Conservation (phyloP, 768 basidiomycete genomes). For the Mycena metata region DNA sequence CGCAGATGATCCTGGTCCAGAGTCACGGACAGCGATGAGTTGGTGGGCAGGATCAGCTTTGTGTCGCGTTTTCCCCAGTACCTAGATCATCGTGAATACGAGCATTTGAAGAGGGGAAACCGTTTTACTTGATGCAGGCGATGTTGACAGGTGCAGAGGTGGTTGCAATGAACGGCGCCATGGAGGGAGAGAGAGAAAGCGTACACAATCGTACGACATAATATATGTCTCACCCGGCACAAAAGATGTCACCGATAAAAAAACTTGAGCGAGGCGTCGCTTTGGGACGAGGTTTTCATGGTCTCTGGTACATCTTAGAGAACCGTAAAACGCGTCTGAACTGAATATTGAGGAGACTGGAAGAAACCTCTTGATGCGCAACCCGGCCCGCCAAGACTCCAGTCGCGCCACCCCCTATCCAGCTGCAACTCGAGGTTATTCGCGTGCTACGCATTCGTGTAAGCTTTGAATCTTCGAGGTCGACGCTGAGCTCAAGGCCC, state of each 20-base stretch:
- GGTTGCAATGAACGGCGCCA: constrained; percentile 85
- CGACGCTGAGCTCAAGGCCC: too few species aligned
- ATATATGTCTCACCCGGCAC: not conserved
- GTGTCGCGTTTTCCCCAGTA: constrained; percentile 99
- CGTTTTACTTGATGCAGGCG: constrained; percentile 91
- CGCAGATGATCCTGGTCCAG: constrained; percentile 96
- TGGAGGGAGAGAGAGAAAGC: constrained; percentile 45
- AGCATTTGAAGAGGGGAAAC: not conserved
- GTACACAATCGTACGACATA: constrained; percentile 24
- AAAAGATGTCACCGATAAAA: not conserved
- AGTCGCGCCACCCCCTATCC: too few species aligned
- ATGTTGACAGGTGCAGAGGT: constrained; percentile 96
- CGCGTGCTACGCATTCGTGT: too few species aligned
- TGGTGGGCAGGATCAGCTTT: constrained; percentile 94
- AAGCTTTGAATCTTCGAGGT: too few species aligned
- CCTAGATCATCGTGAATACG: constrained; percentile 54
- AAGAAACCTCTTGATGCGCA: too few species aligned
- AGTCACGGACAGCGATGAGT: constrained; percentile 98
- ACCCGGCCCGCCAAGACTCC: too few species aligned
- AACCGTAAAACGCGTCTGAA: too few species aligned
- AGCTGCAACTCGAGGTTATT: too few species aligned
- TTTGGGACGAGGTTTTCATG: too few species aligned
- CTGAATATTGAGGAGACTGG: too few species aligned
- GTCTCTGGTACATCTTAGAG: too few species aligned
- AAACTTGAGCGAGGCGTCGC: too few species aligned